Conservation (phyloP, 768 basidiomycete species). For the Calocera viscosa region DNA sequence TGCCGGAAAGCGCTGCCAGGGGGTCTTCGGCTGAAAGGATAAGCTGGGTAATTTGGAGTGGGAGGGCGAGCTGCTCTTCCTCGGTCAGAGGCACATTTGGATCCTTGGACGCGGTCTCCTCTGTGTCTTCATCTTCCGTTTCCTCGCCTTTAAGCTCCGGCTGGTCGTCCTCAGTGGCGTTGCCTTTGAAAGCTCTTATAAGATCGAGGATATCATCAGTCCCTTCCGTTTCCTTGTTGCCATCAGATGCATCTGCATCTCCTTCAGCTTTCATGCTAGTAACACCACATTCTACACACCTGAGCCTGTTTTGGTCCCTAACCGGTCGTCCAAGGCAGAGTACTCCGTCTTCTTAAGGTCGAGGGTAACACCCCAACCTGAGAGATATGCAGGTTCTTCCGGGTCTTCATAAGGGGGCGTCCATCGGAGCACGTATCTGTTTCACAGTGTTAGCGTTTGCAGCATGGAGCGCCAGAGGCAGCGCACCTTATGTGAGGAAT, state of each 20-base stretch:
- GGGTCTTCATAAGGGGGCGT: constrained; percentile 9
- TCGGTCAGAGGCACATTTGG: constrained; percentile 35
- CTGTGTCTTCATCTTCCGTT: too few species aligned
- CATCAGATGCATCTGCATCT: neutral
- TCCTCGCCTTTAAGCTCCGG: neutral
- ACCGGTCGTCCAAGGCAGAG: constrained; percentile 79
- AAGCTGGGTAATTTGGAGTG: constrained; percentile 61
- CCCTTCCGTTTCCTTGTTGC: neutral
- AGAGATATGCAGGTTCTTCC: constrained; percentile 34
- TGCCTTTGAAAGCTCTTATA: neutral
- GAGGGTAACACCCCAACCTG: constrained; percentile 83
- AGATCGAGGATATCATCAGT: neutral
- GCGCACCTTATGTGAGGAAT: constrained; percentile 66
- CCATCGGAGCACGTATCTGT: constrained; percentile 19
- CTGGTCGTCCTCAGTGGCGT: neutral
- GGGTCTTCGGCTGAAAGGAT: constrained; percentile 48
- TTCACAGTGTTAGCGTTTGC: constrained; percentile 23
- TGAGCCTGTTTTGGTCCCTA: constrained; percentile 23
- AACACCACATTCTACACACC: constrained; percentile 13
- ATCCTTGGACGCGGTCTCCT: constrained; percentile 22
- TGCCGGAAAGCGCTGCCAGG: constrained; percentile 45
- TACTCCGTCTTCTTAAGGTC: constrained; percentile 98
- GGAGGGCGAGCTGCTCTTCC: constrained; percentile 55
- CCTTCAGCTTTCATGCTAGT: neutral
- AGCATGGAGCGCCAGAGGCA: constrained; percentile 37